Percentiles rank a stretch among this genome's conserved stretches.
Conservation (phyloP, 768 basidiomycete genomes). For the Pleurotus djamor region DNA sequence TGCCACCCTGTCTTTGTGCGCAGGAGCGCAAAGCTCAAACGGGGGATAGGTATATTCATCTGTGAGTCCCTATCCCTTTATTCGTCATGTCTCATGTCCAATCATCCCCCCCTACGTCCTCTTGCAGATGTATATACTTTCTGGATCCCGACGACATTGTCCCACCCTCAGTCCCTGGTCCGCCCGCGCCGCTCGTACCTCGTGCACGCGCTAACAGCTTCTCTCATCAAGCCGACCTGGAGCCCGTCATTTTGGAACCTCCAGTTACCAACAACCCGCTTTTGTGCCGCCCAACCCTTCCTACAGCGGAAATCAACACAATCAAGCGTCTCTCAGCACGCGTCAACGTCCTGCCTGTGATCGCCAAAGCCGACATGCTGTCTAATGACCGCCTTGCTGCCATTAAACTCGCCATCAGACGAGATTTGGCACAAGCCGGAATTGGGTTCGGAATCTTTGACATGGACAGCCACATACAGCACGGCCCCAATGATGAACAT, state of each 20-base stretch:
- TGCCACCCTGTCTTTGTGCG: conserved; percentile 14
- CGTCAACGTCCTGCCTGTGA: conserved; percentile 86
- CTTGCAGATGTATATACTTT: conserved; percentile 77
- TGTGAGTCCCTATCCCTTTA: conserved; percentile 45
- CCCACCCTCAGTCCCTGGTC: conserved; percentile 65
- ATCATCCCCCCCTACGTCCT: not conserved
- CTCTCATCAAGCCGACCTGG: conserved; percentile 61
- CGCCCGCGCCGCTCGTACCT: conserved; percentile 65
- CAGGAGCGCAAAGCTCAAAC: conserved; percentile 72
- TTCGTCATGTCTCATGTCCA: conserved; percentile 12
- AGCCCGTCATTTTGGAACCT: conserved; percentile 79
- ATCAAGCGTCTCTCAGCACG: conserved; percentile 79
- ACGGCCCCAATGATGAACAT: conserved; percentile 35
- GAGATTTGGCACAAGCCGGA: conserved; percentile 80
- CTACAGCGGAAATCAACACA: conserved; percentile 67
- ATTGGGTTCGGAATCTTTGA: conserved; percentile 92
- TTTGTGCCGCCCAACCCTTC: conserved; percentile 65
- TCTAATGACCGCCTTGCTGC: conserved; percentile 79
- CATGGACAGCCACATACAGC: conserved; percentile 51
- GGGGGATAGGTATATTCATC: conserved; percentile 78
- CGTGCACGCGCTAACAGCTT: conserved; percentile 71
- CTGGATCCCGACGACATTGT: conserved; percentile 82
- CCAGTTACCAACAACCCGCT: conserved; percentile 73
- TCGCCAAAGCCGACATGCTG: conserved; percentile 78
- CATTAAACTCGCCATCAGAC: conserved; percentile 76